Percentiles rank a stretch among this genome's conserved stretches.
phyloP scores from a whole-genome alignment of 2,329 filamentous ascomycete genomes.

The Rachicladosporium sp. region DNA sequence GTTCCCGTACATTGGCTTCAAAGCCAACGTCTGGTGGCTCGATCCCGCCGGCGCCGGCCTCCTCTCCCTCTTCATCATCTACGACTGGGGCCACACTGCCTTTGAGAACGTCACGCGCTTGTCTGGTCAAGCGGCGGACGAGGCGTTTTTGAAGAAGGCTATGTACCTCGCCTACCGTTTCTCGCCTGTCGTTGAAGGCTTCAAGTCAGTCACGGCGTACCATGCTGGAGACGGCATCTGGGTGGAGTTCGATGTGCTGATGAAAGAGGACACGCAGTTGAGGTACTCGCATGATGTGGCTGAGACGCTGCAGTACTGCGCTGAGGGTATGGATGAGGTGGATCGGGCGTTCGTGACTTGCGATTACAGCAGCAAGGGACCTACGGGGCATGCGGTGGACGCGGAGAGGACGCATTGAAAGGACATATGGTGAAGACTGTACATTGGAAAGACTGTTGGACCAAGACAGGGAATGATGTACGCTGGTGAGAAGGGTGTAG shows the following conservation, averaged over 20 bases:
- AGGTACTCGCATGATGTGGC: slow-evolving; percentile 46
- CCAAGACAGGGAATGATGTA: too few relatives aligned
- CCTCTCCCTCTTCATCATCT: slow-evolving; percentile 55
- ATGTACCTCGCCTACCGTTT: slow-evolving; percentile 44
- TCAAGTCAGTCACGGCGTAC: slow-evolving; percentile 37
- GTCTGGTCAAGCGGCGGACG: slow-evolving; percentile 44
- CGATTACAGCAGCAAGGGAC: slow-evolving; percentile 33
- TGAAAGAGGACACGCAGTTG: slow-evolving; percentile 42
- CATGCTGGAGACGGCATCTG: slow-evolving; percentile 52
- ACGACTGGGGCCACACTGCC: slow-evolving; percentile 53
- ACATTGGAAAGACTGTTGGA: too few relatives aligned
- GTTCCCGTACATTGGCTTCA: slow-evolving; percentile 49
- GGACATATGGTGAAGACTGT: too few relatives aligned
- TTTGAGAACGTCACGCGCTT: slow-evolving; percentile 47
- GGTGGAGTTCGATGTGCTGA: slow-evolving; percentile 49
- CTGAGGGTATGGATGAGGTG: slow-evolving; percentile 42
- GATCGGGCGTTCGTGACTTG: slow-evolving; percentile 41
- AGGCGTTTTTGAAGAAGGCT: slow-evolving; percentile 42
- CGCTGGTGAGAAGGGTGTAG: too few relatives aligned
- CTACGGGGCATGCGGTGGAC: slow-evolving; percentile 29
- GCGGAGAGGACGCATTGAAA: slow-evolving; percentile 7
- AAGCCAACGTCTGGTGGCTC: slow-evolving; percentile 53
- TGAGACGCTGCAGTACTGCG: slow-evolving; percentile 52
- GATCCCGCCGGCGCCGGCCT: slow-evolving; percentile 51
- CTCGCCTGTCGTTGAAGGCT: slow-evolving; percentile 22